A percentile compares a stretch with the other conserved stretches of the same genome.
phyloP scores from a whole-genome alignment of 2,329 filamentous ascomycete species.

The Penicillium fuscoglaucum region DNA sequence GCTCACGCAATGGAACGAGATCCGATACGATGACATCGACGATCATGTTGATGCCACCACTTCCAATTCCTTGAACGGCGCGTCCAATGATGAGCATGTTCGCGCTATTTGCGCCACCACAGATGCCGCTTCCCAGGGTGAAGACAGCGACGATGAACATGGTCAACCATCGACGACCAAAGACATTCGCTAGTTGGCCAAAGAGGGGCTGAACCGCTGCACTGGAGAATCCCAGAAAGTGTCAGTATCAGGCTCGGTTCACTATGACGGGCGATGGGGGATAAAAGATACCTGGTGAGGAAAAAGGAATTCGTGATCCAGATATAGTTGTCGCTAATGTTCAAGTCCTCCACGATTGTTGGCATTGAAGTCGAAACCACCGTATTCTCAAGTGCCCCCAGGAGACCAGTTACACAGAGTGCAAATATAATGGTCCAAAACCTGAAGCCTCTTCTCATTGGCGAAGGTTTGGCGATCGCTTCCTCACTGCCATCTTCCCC shows the following conservation, averaged over 20 bases:
- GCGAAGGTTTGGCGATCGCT: neutral
- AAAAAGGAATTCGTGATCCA: constrained; percentile 27
- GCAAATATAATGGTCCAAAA: constrained; percentile 3
- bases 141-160: constrained; percentile 45
- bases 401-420: constrained; percentile 26
- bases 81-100: neutral
- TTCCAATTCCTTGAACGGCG: constrained; percentile 53
- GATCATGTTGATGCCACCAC: constrained; percentile 46
- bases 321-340: constrained; percentile 33
- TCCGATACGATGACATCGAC: constrained; percentile 54
- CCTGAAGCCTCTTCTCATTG: constrained; percentile 2
- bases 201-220: constrained; percentile 49
- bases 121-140: neutral
- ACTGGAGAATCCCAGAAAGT: neutral
- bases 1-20: constrained; percentile 51
- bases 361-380: constrained; percentile 44
- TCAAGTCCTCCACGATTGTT: constrained; percentile 36
- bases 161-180: constrained; percentile 48
- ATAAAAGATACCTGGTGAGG: neutral
- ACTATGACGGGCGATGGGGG: neutral
- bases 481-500: neutral
- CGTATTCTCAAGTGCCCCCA: constrained; percentile 40
- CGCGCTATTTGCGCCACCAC: neutral
- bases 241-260: neutral
- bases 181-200: constrained; percentile 53